Conservation (phyloP, 441 rosid genomes). For the Gossypium schwendimanii region DNA sequence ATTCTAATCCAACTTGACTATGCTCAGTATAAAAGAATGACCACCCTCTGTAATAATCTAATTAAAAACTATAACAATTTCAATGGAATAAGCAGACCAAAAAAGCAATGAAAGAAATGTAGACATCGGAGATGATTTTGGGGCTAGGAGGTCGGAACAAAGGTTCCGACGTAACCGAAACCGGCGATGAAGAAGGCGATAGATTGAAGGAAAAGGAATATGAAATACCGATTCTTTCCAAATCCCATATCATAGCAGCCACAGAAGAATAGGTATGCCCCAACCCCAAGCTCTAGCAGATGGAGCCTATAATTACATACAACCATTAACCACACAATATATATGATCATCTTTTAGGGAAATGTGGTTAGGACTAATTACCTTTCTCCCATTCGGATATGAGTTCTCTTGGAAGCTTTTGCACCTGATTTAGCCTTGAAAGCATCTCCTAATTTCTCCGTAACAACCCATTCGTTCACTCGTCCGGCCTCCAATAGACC, state of each 20-base stretch:
- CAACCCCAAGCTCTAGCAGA: conserved; percentile 63
- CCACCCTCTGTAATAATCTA: not conserved
- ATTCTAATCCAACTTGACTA: not conserved
- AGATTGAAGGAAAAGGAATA: conserved; percentile 57
- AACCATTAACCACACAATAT: not conserved
- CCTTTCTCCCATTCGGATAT: conserved; percentile 34
- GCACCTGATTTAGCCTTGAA: conserved; percentile 21
- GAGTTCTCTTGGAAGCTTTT: conserved; percentile 22
- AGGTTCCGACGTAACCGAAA: conserved; percentile 48
- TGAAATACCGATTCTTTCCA: conserved; percentile 26
- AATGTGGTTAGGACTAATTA: not conserved
- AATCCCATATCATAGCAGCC: conserved; percentile 66
- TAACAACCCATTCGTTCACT: conserved; percentile 59
- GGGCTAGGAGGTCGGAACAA: conserved; percentile 39
- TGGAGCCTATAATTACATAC: conserved; percentile 15
- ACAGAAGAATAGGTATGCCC: conserved; percentile 59
- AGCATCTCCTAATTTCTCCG: conserved; percentile 41
- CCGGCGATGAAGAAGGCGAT: conserved; percentile 9
- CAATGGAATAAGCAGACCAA: not conserved
- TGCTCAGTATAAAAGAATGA: not conserved
- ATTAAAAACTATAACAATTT: not conserved
- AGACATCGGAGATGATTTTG: not conserved
- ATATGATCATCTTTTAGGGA: too few species aligned
- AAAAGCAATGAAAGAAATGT: not conserved
- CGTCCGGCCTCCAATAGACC: conserved; percentile 48